These are phyloP conservation scores for Herpetomonas tarakana DNA, from an alignment of 208 protist species.

Conservation along the genomic window DNA sequence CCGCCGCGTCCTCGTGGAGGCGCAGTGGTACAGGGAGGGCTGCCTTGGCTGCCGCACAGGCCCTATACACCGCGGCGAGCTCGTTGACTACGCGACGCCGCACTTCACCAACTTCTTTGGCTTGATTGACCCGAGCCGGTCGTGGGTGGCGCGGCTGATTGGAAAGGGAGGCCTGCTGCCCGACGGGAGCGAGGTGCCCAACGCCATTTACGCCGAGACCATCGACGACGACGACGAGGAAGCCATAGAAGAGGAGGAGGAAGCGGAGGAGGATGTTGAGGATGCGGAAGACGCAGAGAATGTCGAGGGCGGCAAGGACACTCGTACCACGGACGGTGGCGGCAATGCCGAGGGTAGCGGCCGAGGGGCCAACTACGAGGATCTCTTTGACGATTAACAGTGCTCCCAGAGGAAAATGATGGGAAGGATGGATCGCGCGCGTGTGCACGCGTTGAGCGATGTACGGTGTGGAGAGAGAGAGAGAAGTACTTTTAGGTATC, in stretches of 20 bases:
- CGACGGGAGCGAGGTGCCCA: constrained; percentile 24
- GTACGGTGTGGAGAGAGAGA: too few species aligned
- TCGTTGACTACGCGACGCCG: constrained; percentile 70
- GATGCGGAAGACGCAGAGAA: constrained; percentile 16
- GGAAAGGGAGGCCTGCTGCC: constrained; percentile 20
- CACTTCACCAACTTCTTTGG: constrained; percentile 86
- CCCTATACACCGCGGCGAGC: constrained; percentile 47
- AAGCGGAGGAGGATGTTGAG: constrained; percentile 14
- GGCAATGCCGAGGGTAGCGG: too few species aligned
- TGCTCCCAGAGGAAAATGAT: too few species aligned
- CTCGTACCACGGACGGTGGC: too few species aligned
- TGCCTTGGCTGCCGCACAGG: constrained; percentile 70
- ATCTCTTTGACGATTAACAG: too few species aligned
- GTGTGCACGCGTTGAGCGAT: too few species aligned
- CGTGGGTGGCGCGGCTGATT: constrained; percentile 86
- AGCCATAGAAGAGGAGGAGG: constrained; percentile 25
- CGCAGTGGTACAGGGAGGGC: constrained; percentile 70
- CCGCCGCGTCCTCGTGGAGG: constrained; percentile 67
- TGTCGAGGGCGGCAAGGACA: constrained; percentile 6
- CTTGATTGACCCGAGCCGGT: constrained; percentile 74
- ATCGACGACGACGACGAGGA: constrained; percentile 53
- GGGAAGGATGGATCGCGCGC: too few species aligned
- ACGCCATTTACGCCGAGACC: constrained; percentile 75
- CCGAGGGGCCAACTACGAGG: too few species aligned
- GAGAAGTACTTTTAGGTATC: too few species aligned